Percentiles rank a stretch among this genome's conserved stretches.
Evolutionary conservation across 495 filamentous ascomycete species (phyloP).

Genomic region (Aspergillus ellipticus): DNA sequence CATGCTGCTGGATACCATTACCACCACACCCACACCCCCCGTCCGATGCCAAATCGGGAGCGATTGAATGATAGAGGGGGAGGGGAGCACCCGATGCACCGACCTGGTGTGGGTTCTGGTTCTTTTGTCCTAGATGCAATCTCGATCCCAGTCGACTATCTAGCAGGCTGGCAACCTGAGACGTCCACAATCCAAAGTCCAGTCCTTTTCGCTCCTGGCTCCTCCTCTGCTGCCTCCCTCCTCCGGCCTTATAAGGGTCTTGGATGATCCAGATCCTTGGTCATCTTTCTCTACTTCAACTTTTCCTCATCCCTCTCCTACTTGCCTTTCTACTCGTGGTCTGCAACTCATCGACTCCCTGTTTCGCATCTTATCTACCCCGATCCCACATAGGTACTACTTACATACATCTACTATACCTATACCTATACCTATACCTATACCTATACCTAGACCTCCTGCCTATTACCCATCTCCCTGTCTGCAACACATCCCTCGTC

Average conservation of each 20-base stretch:
- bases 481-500: not conserved
- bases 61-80: conserved; percentile 7
- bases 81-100: not conserved
- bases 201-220: conserved; percentile 5
- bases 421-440: too few relatives aligned
- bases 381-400: too few relatives aligned
- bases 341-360: not conserved
- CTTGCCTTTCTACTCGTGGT: not conserved
- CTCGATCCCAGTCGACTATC: conserved; percentile 16
- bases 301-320: conserved; percentile 7
- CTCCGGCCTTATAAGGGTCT: conserved; percentile 20
- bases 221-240: not conserved
- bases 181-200: conserved; percentile 9
- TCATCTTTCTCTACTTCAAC: conserved; percentile 1
- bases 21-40: not conserved
- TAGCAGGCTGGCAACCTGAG: conserved; percentile 10
- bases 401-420: too few relatives aligned
- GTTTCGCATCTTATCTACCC: too few relatives aligned
- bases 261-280: conserved; percentile 13
- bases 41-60: conserved; percentile 14
- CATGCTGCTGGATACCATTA: conserved; percentile 19
- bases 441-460: too few relatives aligned
- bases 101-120: conserved; percentile 8
- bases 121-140: conserved; percentile 15
- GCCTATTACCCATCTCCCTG: conserved; percentile 14